Conservation (phyloP, 768 basidiomycete genomes). For the Tricholoma furcatifolium region DNA sequence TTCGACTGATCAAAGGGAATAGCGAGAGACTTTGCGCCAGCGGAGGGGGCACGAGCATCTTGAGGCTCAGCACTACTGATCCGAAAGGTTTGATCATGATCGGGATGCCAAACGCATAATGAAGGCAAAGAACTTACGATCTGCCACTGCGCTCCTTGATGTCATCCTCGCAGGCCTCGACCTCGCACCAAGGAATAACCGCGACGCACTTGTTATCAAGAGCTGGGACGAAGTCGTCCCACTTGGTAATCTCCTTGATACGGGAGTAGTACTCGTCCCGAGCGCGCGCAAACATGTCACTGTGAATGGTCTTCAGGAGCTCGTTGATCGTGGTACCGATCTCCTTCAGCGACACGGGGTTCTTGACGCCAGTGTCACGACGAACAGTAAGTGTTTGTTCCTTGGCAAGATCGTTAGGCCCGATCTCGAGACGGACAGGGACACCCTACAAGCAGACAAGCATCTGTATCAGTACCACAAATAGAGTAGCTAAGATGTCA, state of each 20-base stretch:
- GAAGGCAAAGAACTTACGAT: conserved; percentile 51
- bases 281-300: conserved; percentile 83
- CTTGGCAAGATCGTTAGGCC: conserved; percentile 87
- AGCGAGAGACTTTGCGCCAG: conserved; percentile 94
- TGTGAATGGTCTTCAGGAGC: conserved; percentile 85
- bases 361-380: conserved; percentile 57
- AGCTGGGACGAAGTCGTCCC: conserved; percentile 92
- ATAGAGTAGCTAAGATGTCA: neutral
- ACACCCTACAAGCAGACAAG: conserved; percentile 63
- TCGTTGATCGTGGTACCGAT: conserved; percentile 48
- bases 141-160: conserved; percentile 93
- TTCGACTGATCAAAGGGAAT: conserved; percentile 93
- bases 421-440: conserved; percentile 95
- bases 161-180: conserved; percentile 90
- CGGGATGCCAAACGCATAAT: neutral
- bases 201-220: conserved; percentile 87
- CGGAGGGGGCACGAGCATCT: conserved; percentile 94
- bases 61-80: conserved; percentile 71
- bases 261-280: conserved; percentile 69
- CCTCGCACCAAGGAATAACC: conserved; percentile 96
- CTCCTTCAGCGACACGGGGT: conserved; percentile 40
- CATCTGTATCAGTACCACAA: conserved; percentile 4
- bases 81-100: conserved; percentile 12
- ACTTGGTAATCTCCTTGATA: conserved; percentile 72
- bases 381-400: conserved; percentile 82